Percentiles rank a stretch among this genome's conserved stretches.
Conservation (phyloP, 148 eudicot species). For the Polygonum aviculare region DNA sequence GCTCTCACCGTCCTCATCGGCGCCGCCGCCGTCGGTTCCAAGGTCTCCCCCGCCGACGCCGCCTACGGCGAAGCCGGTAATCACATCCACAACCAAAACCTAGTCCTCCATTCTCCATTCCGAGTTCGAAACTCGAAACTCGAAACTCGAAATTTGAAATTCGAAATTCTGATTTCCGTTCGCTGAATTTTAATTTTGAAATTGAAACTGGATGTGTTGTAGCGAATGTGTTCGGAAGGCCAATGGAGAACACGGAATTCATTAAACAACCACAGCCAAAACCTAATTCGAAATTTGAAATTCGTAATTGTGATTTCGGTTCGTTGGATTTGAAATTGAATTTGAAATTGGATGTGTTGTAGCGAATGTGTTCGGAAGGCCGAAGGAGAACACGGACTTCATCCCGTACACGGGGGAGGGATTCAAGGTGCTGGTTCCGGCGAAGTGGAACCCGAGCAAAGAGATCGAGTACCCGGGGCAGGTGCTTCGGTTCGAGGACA, state of each 20-base stretch:
- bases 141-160: too few relatives aligned
- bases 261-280: background rate
- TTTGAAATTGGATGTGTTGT: constrained; percentile 13
- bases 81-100: background rate
- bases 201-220: constrained; percentile 12
- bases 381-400: constrained; percentile 82
- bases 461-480: constrained; percentile 94
- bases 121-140: too few relatives aligned
- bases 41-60: constrained; percentile 92
- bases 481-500: constrained; percentile 83
- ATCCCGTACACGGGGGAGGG: constrained; percentile 54
- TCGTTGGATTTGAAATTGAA: background rate
- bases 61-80: constrained; percentile 98
- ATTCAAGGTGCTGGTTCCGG: constrained; percentile 58
- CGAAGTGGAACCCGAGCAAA: constrained; percentile 97
- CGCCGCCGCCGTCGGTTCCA: constrained; percentile 79
- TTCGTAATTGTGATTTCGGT: too few relatives aligned
- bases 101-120: background rate
- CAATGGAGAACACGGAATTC: constrained; percentile 81
- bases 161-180: too few relatives aligned
- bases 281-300: too few relatives aligned
- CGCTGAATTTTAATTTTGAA: too few relatives aligned
- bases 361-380: constrained; percentile 96
- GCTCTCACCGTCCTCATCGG: constrained; percentile 81
- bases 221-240: constrained; percentile 96